These are phyloP conservation scores for Hymenoscyphus fraxineus DNA, from an alignment of 2,329 filamentous ascomycete genomes.

Conservation along the genomic window DNA sequence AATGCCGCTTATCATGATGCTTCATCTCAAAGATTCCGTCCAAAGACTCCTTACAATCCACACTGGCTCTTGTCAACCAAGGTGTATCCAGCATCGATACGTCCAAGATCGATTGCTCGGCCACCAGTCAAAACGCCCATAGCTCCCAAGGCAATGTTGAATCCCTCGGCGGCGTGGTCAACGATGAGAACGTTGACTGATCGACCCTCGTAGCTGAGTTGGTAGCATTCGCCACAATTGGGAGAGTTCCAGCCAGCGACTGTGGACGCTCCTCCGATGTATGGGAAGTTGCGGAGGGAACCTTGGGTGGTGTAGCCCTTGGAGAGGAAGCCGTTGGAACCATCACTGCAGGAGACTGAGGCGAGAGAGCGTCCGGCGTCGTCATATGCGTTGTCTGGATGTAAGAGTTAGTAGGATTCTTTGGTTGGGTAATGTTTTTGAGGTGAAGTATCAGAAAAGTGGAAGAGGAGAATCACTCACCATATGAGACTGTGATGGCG, in stretches of 20 bases:
- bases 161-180: constrained; percentile 47
- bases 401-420: neutral
- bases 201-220: constrained; percentile 47
- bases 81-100: constrained; percentile 46
- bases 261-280: constrained; percentile 51
- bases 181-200: constrained; percentile 54
- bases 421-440: neutral
- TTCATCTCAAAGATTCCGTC: neutral
- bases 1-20: neutral
- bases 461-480: neutral
- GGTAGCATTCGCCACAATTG: constrained; percentile 59
- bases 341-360: constrained; percentile 63
- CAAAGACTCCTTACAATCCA: constrained; percentile 33
- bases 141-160: constrained; percentile 55
- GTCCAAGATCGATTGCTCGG: constrained; percentile 47
- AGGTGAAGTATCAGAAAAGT: too few species aligned
- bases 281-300: constrained; percentile 47
- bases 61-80: constrained; percentile 46
- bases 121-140: constrained; percentile 54
- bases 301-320: constrained; percentile 50
- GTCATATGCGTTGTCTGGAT: constrained; percentile 60
- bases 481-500: constrained; percentile 60
- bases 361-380: constrained; percentile 51
- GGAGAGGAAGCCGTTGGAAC: constrained; percentile 61
- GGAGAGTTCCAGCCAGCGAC: constrained; percentile 51